Percentiles rank a stretch among this genome's conserved stretches.
phyloP scores from a whole-genome alignment of 2,329 filamentous ascomycete species.

The Elsinoe fawcettii region DNA sequence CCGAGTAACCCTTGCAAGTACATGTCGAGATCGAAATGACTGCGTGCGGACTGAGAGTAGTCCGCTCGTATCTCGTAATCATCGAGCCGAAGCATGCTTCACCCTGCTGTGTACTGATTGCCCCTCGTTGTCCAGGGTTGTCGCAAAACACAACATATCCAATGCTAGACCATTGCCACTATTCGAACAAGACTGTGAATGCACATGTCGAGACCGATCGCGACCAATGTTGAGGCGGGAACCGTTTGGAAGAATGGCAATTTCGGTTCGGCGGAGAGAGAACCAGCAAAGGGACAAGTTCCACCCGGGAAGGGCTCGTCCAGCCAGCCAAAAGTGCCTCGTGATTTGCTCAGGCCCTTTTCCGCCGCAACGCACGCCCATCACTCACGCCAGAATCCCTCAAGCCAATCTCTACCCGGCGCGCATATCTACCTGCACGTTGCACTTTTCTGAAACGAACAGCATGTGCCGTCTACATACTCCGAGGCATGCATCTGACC shows the following conservation, averaged over 20 bases:
- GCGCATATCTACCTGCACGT: slow-evolving; percentile 1
- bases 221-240: not conserved
- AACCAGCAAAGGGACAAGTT: not conserved
- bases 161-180: not conserved
- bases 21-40: no score
- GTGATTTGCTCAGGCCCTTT: slow-evolving; percentile 5
- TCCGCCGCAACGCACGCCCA: not conserved
- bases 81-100: no score
- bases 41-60: no score
- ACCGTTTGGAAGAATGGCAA: not conserved
- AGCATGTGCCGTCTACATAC: slow-evolving; percentile 10
- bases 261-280: not conserved
- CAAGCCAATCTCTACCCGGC: slow-evolving; percentile 1
- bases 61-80: no score
- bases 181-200: not conserved
- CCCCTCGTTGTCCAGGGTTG: no score
- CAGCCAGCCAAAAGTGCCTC: not conserved
- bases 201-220: not conserved
- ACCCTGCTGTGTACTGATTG: no score
- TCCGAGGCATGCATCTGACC: slow-evolving; percentile 7
- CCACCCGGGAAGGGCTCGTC: not conserved
- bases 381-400: not conserved
- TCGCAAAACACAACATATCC: no score
- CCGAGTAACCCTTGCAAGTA: no score
- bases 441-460: slow-evolving; percentile 10